Percentiles rank a stretch among this genome's conserved stretches.
These are phyloP conservation scores for Saposhnikovia divaricata DNA, from an alignment of 129 eudicot genomes.

Conservation along the genomic window DNA sequence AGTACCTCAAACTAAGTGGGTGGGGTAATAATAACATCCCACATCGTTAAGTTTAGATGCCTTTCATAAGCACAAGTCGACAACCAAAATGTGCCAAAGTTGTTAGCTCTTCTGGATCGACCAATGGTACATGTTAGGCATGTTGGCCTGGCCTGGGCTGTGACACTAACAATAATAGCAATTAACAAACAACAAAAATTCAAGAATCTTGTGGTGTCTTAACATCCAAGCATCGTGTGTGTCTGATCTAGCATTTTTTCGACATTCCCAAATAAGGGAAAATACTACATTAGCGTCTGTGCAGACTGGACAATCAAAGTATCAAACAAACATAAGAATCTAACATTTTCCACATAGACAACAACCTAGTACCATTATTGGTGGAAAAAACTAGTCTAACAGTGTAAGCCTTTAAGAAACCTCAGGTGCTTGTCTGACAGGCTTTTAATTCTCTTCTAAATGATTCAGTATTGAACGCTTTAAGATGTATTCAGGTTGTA, in stretches of 20 bases:
- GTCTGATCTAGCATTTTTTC: not conserved
- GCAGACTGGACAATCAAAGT: not conserved
- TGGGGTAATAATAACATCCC: not conserved
- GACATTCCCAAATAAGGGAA: not conserved
- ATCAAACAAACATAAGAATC: not conserved
- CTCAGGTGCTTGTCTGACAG: not conserved
- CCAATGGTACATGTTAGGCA: not conserved
- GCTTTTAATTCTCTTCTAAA: not conserved
- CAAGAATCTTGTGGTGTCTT: not conserved
- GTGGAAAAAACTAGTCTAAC: not conserved
- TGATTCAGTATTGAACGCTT: not conserved
- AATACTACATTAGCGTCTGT: not conserved
- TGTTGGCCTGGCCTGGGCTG: not conserved
- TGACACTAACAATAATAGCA: not conserved
- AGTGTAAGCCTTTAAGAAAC: not conserved
- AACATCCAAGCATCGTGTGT: not conserved
- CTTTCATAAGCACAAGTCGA: not conserved
- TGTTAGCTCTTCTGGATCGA: not conserved
- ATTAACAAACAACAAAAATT: not conserved
- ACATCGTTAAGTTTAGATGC: not conserved
- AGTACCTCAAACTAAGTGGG: not conserved
- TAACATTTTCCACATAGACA: not conserved
- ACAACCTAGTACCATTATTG: not conserved
- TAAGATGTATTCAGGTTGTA: not conserved
- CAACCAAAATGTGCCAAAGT: not conserved